Percentiles rank a stretch among this genome's conserved stretches.
Evolutionary conservation across 2,329 filamentous ascomycete species (phyloP).

Genomic region (Shiraia sp.): DNA sequence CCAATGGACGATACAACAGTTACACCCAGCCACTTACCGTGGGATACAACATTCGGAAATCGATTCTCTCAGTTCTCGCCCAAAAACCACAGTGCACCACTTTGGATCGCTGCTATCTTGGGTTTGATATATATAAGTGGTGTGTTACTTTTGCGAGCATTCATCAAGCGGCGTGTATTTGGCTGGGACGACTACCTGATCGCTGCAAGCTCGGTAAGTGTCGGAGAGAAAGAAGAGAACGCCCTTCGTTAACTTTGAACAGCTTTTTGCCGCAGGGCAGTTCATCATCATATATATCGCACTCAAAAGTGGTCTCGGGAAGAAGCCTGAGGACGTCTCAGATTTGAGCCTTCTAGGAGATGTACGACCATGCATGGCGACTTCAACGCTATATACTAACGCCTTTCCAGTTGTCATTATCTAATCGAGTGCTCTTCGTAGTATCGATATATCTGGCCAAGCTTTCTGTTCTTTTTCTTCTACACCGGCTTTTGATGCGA

Average conservation of each 20-base stretch:
- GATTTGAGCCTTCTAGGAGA: background rate
- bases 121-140: slow-evolving; percentile 13
- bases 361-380: too few relatives aligned
- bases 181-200: slow-evolving; percentile 15
- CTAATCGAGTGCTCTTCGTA: background rate
- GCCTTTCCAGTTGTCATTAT: background rate
- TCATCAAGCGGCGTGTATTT: slow-evolving; percentile 13
- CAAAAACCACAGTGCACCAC: slow-evolving; percentile 12
- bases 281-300: slow-evolving; percentile 4
- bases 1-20: background rate
- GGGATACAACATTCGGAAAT: slow-evolving; percentile 13
- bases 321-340: background rate
- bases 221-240: background rate
- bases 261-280: slow-evolving; percentile 8
- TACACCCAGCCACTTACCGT: slow-evolving; percentile 4
- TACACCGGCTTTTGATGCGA: background rate
- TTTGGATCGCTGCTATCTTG: slow-evolving; percentile 15
- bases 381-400: background rate
- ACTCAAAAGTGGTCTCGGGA: slow-evolving; percentile 5
- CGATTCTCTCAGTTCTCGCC: slow-evolving; percentile 12
- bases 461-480: background rate
- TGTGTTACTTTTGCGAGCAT: slow-evolving; percentile 9
- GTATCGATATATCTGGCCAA: slow-evolving; percentile 1
- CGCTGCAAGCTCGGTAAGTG: slow-evolving; percentile 11
- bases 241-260: background rate